Conservation (phyloP, 177 flowering plant genomes). For the Tripterygium wilfordii region DNA sequence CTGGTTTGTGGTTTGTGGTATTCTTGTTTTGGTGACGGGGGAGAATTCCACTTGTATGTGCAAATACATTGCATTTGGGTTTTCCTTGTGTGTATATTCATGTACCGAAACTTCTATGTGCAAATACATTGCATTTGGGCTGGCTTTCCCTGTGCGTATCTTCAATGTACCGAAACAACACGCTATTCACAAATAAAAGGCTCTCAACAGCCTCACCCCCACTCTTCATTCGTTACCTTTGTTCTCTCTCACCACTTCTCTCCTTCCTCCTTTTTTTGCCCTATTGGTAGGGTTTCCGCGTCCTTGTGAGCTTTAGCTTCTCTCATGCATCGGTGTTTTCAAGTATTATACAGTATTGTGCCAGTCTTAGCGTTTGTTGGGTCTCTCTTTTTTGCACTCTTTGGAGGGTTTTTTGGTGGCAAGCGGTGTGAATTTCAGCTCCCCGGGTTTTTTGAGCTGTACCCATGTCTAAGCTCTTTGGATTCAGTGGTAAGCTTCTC, state of each 20-base stretch:
- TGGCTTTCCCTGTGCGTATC: slow-evolving; percentile 12
- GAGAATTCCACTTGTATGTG: slow-evolving; percentile 15
- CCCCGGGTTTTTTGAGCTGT: slow-evolving; percentile 22
- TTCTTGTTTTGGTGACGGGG: too few species aligned
- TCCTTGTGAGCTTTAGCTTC: slow-evolving; percentile 9
- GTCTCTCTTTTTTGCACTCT: slow-evolving; percentile 52
- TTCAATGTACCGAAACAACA: slow-evolving; percentile 18
- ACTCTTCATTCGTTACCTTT: not conserved
- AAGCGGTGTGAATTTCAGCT: slow-evolving; percentile 18
- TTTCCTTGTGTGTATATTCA: slow-evolving; percentile 11
- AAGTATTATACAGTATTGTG: slow-evolving; percentile 9
- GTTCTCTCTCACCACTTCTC: slow-evolving; percentile 4
- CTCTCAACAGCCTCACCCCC: not conserved
- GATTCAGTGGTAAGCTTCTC: slow-evolving; percentile 47
- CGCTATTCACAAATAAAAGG: slow-evolving; percentile 1
- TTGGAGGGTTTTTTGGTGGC: slow-evolving; percentile 40
- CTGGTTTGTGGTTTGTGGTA: slow-evolving; percentile 10
- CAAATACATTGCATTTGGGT: slow-evolving; percentile 35
- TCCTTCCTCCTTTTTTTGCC: slow-evolving; percentile 29
- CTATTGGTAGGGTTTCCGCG: slow-evolving; percentile 40
- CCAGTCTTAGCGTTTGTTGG: slow-evolving; percentile 11
- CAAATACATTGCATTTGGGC: slow-evolving; percentile 35
- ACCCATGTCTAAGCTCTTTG: slow-evolving; percentile 63
- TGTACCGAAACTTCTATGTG: slow-evolving; percentile 22
- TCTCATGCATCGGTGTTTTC: slow-evolving; percentile 37